Conservation (phyloP, 345 rosid genomes). For the Anacardium occidentale region DNA sequence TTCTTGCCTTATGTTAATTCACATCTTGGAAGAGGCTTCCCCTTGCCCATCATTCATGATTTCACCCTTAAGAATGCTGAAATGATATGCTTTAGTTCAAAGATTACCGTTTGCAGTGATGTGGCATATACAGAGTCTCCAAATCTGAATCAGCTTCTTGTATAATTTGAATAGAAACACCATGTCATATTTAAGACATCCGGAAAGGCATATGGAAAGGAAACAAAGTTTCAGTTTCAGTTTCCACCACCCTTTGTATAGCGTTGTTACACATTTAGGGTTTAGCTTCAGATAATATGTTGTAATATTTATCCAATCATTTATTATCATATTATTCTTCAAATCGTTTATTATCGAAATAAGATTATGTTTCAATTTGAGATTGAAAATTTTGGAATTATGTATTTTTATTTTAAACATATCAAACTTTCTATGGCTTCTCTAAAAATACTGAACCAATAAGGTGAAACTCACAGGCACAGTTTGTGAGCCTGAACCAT, state of each 20-base stretch:
- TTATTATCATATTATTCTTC: no score
- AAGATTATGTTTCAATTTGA: no score
- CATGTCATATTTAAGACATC: not conserved
- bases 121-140: conserved; percentile 47
- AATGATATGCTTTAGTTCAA: conserved; percentile 50
- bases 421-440: no score
- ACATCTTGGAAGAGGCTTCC: conserved; percentile 71
- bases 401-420: no score
- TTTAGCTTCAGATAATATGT: no score
- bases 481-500: not conserved
- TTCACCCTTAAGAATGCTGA: conserved; percentile 73
- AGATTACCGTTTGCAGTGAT: conserved; percentile 65
- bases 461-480: not conserved
- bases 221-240: not conserved
- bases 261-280: not conserved
- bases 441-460: no score
- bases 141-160: conserved; percentile 16
- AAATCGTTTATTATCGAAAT: no score
- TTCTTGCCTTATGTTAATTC: conserved; percentile 73
- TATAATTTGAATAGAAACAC: not conserved
- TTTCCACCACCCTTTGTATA: not conserved
- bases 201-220: not conserved
- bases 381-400: no score
- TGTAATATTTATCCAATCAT: no score
- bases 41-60: conserved; percentile 87